phyloP scores from a whole-genome alignment of 306 rosid genomes.

The Lotus japonicus region DNA sequence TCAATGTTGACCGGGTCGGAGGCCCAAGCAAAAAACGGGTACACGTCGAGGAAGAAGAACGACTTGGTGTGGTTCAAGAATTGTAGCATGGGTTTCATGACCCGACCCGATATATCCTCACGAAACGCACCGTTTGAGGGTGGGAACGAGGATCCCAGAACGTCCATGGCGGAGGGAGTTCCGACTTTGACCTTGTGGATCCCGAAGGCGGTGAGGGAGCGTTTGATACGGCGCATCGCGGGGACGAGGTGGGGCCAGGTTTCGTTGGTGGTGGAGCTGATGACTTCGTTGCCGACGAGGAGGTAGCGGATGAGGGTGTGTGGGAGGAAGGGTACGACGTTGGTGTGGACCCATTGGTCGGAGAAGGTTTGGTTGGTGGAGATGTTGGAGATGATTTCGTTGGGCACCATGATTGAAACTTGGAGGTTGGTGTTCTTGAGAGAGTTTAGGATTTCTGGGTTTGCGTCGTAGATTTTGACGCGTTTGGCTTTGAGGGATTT shows the following conservation, averaged over 20 bases:
- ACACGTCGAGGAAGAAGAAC: constrained; percentile 72
- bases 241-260: constrained; percentile 54
- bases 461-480: constrained; percentile 45
- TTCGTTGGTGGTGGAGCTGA: constrained; percentile 26
- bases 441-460: constrained; percentile 47
- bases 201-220: constrained; percentile 30
- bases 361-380: constrained; percentile 54
- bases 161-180: constrained; percentile 60
- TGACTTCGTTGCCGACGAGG: constrained; percentile 76
- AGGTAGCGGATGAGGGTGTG: constrained; percentile 59
- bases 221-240: constrained; percentile 51
- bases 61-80: constrained; percentile 61
- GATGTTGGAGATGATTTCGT: constrained; percentile 49
- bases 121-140: constrained; percentile 74
- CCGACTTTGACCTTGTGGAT: constrained; percentile 66
- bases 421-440: constrained; percentile 42
- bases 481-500: constrained; percentile 46
- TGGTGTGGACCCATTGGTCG: constrained; percentile 48
- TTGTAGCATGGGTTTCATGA: constrained; percentile 58
- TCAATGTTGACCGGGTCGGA: constrained; percentile 43
- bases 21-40: constrained; percentile 65
- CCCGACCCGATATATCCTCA: constrained; percentile 39
- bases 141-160: constrained; percentile 59
- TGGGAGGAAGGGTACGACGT: constrained; percentile 48
- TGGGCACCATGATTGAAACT: constrained; percentile 72